Evolutionary conservation across 352 stramenopile species (phyloP), one percentile per base, ranked within the genome.

Genomic region (Phytophthora hibernalis): DNA sequence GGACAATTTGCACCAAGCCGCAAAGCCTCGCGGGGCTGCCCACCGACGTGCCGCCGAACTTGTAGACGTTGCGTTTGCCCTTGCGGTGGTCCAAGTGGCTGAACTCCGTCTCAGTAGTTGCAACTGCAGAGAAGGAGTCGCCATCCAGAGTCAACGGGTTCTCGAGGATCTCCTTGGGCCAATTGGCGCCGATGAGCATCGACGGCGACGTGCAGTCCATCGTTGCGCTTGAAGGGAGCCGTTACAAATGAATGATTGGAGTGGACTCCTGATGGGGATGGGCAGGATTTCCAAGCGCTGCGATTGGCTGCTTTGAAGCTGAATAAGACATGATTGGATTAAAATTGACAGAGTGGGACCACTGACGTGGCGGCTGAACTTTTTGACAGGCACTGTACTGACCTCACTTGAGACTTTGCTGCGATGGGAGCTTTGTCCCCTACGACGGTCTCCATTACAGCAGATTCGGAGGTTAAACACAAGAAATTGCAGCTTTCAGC

Each of bases 41-140:
- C 2, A 93, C 83, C 0, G 84, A 92, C 30, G 87, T 93, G 51
- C 85, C 87, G 26, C 83, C 87, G 51, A 95, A 93, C 68, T 95
- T 95, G 81, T 91, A 93, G 30, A 95, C 83, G 63, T 94, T 94
- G 68, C 81, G 80, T 38, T 50, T 59, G 53, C 86, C 85, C 18
- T 70, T 76, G 24, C 49, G 62, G 54, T 93, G 83, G 61, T 93
- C 77, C 31, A 92, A 63, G 31, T 80, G 62, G 40, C 64, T 68
- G 21, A 73, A 54, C 18, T 65, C 21, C 0, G 31, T 10, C 2
- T 37, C 43, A 8, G 26, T 2, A 0, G 22, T n/a, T n/a, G n/a
- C 26, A n/a, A 13, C 37, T 30, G 44, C 30, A 18, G 50, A 49
- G 20, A 61, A 57, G 8, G 47, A 18, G 28, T 68, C 58, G 0